A percentile compares a stretch with the other conserved stretches of the same genome.
These are phyloP conservation scores for Sophora flavescens DNA, from an alignment of 306 rosid genomes.

Conservation along the genomic window DNA sequence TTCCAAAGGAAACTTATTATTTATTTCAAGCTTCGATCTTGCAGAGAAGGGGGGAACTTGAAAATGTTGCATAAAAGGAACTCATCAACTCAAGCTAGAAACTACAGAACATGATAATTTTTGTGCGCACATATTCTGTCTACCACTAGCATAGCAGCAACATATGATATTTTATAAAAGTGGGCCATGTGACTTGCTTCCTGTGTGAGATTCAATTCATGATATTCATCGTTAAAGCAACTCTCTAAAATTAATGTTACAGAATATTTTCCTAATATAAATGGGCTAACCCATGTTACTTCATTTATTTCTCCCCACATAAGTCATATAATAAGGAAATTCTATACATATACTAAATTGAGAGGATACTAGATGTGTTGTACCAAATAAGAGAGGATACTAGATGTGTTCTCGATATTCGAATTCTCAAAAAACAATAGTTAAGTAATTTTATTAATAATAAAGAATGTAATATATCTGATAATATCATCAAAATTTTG, in stretches of 20 bases:
- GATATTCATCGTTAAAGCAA: neutral
- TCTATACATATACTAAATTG: neutral
- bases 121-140: neutral
- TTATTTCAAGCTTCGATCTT: constrained; percentile 12
- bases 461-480: too few relatives aligned
- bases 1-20: neutral
- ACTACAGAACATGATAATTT: neutral
- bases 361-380: neutral
- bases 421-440: too few relatives aligned
- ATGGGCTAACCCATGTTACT: constrained; percentile 21
- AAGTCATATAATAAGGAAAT: neutral
- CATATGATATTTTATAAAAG: neutral
- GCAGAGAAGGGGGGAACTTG: neutral
- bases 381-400: neutral
- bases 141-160: neutral
- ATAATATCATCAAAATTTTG: too few relatives aligned
- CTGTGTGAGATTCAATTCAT: too few relatives aligned
- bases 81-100: neutral
- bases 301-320: neutral
- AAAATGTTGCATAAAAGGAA: neutral
- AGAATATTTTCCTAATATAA: neutral
- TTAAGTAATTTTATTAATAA: too few relatives aligned
- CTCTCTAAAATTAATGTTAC: neutral
- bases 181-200: too few relatives aligned
- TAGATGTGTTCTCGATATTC: too few relatives aligned